These are phyloP conservation scores for Graphilbum ipis-grandicollis DNA, from an alignment of 2,329 filamentous ascomycete species.

Conservation along the genomic window DNA sequence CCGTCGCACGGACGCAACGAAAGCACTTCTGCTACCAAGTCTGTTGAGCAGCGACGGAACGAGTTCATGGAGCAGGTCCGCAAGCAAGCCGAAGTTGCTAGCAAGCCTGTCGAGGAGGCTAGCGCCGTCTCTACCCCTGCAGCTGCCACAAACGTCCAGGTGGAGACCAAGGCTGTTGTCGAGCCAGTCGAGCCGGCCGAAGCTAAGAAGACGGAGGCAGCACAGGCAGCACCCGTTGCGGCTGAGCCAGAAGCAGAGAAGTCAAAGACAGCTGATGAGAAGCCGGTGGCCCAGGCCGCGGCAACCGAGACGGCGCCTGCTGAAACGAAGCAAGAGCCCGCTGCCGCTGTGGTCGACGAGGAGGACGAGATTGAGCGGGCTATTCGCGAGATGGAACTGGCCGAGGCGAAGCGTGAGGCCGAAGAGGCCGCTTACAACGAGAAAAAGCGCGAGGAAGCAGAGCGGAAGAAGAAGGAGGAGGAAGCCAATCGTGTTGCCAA, in stretches of 20 bases:
- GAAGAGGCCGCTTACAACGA: conserved; percentile 7
- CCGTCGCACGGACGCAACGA: conserved; percentile 55
- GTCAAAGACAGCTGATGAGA: not conserved
- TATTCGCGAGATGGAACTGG: conserved; percentile 13
- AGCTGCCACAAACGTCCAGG: not conserved
- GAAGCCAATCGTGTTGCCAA: conserved; percentile 7
- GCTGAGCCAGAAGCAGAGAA: not conserved
- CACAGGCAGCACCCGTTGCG: not conserved
- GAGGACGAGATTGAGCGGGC: conserved; percentile 17
- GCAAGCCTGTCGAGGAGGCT: conserved; percentile 12
- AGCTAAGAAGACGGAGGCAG: not conserved
- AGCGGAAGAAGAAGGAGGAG: conserved; percentile 6
- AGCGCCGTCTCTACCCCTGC: not conserved
- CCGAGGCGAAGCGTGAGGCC: conserved; percentile 8
- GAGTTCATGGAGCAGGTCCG: conserved; percentile 69
- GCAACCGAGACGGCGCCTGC: not conserved
- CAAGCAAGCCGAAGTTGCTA: conserved; percentile 18
- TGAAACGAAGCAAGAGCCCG: not conserved
- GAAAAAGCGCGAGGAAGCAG: conserved; percentile 7
- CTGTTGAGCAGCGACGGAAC: conserved; percentile 63
- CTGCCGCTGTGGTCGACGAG: conserved; percentile 13
- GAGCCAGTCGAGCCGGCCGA: not conserved
- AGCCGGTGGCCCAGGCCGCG: too few relatives aligned
- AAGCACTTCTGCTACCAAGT: conserved; percentile 53
- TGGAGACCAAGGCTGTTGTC: not conserved